Evolutionary conservation across 2,329 filamentous ascomycete genomes (phyloP).

Genomic region (Paecilomyces niveus): DNA sequence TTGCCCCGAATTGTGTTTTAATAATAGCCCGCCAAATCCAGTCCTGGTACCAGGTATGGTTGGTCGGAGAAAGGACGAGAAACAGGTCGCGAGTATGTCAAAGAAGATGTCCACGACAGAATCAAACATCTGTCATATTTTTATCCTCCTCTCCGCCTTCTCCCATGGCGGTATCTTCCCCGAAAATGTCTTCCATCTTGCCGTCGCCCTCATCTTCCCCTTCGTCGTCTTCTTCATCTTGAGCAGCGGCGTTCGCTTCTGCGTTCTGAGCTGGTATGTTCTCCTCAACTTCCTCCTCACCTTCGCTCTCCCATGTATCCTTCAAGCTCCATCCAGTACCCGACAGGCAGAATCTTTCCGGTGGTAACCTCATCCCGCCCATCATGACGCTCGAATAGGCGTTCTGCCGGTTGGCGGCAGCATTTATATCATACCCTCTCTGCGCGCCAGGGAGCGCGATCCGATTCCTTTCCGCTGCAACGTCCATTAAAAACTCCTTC

Average conservation of each 20-base stretch:
- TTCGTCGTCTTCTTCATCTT: conserved; percentile 20
- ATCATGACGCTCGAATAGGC: conserved; percentile 29
- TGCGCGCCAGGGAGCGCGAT: conserved; percentile 49
- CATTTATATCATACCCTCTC: conserved; percentile 36
- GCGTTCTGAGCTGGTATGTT: background rate
- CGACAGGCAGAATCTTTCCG: conserved; percentile 55
- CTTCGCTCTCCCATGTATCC: conserved; percentile 53
- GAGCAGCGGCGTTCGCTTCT: conserved; percentile 7
- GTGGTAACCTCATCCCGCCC: conserved; percentile 52
- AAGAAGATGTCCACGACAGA: background rate
- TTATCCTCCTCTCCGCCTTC: conserved; percentile 31
- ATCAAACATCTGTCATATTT: conserved; percentile 36
- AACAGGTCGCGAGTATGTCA: background rate
- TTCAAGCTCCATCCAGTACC: conserved; percentile 50
- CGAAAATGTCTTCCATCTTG: conserved; percentile 43
- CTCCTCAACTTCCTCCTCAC: conserved; percentile 34
- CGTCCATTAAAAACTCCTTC: conserved; percentile 55
- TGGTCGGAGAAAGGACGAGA: background rate
- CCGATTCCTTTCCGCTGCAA: conserved; percentile 50
- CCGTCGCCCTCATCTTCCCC: conserved; percentile 38
- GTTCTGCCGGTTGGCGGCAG: conserved; percentile 15
- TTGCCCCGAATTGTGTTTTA: background rate
- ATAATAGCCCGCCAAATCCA: background rate
- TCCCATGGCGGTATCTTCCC: conserved; percentile 33
- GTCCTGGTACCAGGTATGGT: background rate